A percentile compares a stretch with the other conserved stretches of the same genome.
Evolutionary conservation across 2,329 filamentous ascomycete species (phyloP).

Genomic region (Malbranchea zuffiana): DNA sequence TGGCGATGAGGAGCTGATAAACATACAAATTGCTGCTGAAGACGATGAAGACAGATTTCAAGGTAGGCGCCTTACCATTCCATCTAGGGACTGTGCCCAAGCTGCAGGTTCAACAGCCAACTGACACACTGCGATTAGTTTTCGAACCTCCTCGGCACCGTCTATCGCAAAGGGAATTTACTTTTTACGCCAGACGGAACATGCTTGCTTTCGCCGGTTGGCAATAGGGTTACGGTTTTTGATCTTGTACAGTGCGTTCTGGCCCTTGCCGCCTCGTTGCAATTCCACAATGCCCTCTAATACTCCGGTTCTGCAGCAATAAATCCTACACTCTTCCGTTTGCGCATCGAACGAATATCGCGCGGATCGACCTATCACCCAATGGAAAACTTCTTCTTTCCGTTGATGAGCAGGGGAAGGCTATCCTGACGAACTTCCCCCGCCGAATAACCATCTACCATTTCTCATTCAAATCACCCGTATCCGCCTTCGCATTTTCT

Average conservation of each 20-base stretch:
- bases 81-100: not conserved
- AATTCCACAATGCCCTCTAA: not conserved
- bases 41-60: conserved; percentile 97
- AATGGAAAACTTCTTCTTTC: conserved; percentile 85
- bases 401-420: conserved; percentile 85
- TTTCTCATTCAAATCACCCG: conserved; percentile 81
- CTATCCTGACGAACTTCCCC: conserved; percentile 82
- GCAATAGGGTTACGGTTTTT: conserved; percentile 91
- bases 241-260: conserved; percentile 76
- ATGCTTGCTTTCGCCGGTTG: conserved; percentile 88
- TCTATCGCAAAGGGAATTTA: conserved; percentile 96
- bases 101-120: not conserved
- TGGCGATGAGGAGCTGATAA: not conserved
- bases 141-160: conserved; percentile 93
- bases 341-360: conserved; percentile 86
- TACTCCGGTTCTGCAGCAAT: conserved; percentile 22
- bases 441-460: conserved; percentile 81
- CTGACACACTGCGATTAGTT: conserved; percentile 52
- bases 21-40: conserved; percentile 5
- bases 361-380: conserved; percentile 76
- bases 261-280: conserved; percentile 1
- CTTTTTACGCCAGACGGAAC: conserved; percentile 94
- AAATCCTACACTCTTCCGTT: conserved; percentile 50
- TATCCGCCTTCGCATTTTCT: conserved; percentile 79
- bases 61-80: conserved; percentile 46